Evolutionary conservation across 2,329 filamentous ascomycete genomes (phyloP), one percentile per base, ranked within the genome.

Genomic region (Phaeomoniella chlamydospora): DNA sequence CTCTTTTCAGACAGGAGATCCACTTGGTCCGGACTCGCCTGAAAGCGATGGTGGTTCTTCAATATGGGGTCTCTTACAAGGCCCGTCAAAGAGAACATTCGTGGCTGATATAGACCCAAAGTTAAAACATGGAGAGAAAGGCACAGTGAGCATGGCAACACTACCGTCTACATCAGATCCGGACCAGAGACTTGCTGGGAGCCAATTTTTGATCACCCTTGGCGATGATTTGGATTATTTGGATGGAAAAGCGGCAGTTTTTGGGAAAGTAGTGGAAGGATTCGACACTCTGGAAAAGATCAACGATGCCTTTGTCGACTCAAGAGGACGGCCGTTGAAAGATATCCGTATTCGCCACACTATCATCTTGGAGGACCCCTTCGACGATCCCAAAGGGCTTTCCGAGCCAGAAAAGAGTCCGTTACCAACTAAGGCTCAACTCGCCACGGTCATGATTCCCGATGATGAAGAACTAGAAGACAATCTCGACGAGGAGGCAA

Each of bases 101-200:
- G 68, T 74, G 6, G 81, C 86, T n/a, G 74, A 87, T 43, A 79
- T 94, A 49, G 76, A 86, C 46, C 79, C 80, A 4, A 93, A 88
- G 54, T 64, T 93, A 47, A 94, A 90, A 57, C 90, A 98, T 57
- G 62, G 72, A 29, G 84, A 94, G 56, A 77, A 82, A 46, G 88
- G 88, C 37, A 94, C 85, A 11, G 87, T 98, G 41, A 94, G 87
- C 62, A 94, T 96, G 85, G 90, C 88, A n/a, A 94, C 88, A 0
- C 83, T 77, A 13, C 79, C 82, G 1, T 74, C 79, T 6, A 64
- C 77, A 3, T 69, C 71, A 12, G 81, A 94, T 50, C 79, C 83
- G 2, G 86, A 94, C 47, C 75, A 77, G 40, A 76, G 86, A 18
- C 63, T 94, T 31, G 86, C 86, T 0, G 86, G 73, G 4, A 94